phyloP scores from a whole-genome alignment of 306 rosid species.

The Corylus avellana region DNA sequence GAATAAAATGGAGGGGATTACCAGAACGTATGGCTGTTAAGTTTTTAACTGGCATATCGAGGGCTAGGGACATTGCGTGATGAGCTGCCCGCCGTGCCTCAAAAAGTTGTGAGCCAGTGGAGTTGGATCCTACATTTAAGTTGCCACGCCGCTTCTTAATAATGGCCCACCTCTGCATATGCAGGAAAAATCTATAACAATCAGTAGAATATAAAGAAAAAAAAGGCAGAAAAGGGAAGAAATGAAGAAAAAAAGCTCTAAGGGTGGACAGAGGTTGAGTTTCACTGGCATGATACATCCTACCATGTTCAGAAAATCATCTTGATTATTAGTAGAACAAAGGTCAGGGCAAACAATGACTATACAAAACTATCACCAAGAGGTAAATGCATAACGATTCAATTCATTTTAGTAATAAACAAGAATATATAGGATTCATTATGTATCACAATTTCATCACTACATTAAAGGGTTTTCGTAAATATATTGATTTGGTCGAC shows the following conservation, averaged over 20 bases:
- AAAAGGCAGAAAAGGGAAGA: constrained; percentile 3
- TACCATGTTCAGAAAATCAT: background rate
- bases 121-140: constrained; percentile 39
- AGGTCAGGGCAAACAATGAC: background rate
- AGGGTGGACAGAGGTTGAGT: background rate
- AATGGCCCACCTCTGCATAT: constrained; percentile 77
- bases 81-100: constrained; percentile 83
- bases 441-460: too few relatives aligned
- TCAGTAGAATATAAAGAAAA: constrained; percentile 28
- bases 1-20: constrained; percentile 31
- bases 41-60: constrained; percentile 64
- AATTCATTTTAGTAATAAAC: background rate
- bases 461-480: too few relatives aligned
- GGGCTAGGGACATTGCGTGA: constrained; percentile 75
- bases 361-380: background rate
- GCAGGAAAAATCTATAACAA: constrained; percentile 37
- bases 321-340: background rate
- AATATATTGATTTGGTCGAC: too few relatives aligned
- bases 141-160: constrained; percentile 57
- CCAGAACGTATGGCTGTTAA: constrained; percentile 58
- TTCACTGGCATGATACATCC: background rate
- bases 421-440: too few relatives aligned
- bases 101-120: constrained; percentile 53
- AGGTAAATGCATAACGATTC: background rate
- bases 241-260: constrained; percentile 8